A percentile compares a stretch with the other conserved stretches of the same genome.
Conservation (phyloP, 371 early-diverging fungal genomes). For the Dinochytrium kinnereticum region DNA sequence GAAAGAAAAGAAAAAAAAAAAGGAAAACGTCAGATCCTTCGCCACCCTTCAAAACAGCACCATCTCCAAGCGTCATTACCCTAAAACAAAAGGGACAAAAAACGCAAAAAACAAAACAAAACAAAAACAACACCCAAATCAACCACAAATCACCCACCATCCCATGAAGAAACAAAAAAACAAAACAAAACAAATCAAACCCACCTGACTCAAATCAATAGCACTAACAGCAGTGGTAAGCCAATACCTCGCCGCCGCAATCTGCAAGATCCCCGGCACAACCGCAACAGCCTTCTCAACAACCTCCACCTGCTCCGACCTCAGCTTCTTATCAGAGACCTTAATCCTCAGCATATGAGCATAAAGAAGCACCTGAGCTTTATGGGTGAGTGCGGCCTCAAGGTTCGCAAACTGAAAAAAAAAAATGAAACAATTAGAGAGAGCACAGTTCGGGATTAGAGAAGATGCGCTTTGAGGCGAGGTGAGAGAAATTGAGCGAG, state of each 20-base stretch:
- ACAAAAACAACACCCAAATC: too few species aligned
- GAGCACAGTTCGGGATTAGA: too few species aligned
- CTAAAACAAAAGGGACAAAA: too few species aligned
- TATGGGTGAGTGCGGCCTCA: constrained; percentile 48
- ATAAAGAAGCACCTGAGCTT: constrained; percentile 79
- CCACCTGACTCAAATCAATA: constrained; percentile 76
- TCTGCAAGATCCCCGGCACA: constrained; percentile 81
- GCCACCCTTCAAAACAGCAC: too few species aligned
- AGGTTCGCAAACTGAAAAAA: constrained; percentile 22
- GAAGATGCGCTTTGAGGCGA: too few species aligned
- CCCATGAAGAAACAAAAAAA: constrained; percentile 32
- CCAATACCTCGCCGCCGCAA: constrained; percentile 86
- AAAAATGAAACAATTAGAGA: not conserved
- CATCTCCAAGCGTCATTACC: too few species aligned
- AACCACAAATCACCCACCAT: too few species aligned
- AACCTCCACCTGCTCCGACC: constrained; percentile 58
- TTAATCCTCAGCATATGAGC: constrained; percentile 84
- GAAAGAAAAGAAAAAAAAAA: constrained; percentile 36
- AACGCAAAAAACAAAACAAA: too few species aligned
- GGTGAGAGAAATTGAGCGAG: too few species aligned
- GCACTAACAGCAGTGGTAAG: constrained; percentile 60
- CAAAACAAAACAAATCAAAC: constrained; percentile 39
- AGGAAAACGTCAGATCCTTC: too few species aligned
- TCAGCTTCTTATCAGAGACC: constrained; percentile 61
- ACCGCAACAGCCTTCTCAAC: constrained; percentile 73